These are phyloP conservation scores for Rutstroemia sydowiana DNA, from an alignment of 2,329 filamentous ascomycete species.

Conservation along the genomic window DNA sequence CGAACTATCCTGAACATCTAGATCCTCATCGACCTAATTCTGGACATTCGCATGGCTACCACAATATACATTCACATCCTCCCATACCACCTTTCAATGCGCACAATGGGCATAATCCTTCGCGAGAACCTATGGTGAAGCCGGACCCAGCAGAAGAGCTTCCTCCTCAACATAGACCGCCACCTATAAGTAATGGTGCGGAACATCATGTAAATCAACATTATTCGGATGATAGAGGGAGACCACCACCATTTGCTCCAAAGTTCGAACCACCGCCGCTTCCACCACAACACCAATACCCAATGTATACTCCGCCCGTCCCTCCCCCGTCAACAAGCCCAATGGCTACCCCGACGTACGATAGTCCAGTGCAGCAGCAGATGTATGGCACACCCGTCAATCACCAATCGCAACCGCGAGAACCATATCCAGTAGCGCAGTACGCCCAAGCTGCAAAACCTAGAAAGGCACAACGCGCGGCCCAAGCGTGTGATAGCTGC, in stretches of 20 bases:
- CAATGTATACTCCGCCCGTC: slow-evolving; percentile 14
- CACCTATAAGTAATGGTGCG: slow-evolving; percentile 22
- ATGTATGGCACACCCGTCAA: slow-evolving; percentile 18
- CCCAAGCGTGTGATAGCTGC: slow-evolving; percentile 83
- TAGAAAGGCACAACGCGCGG: slow-evolving; percentile 27
- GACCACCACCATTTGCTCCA: slow-evolving; percentile 14
- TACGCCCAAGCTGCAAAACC: slow-evolving; percentile 5
- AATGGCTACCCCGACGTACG: slow-evolving; percentile 20
- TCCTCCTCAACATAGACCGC: slow-evolving; percentile 32
- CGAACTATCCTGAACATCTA: slow-evolving; percentile 22
- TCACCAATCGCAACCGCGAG: slow-evolving; percentile 13
- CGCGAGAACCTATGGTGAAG: slow-evolving; percentile 48
- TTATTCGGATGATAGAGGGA: slow-evolving; percentile 21
- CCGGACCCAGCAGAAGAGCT: slow-evolving; percentile 38
- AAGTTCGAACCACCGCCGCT: slow-evolving; percentile 20
- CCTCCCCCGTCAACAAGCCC: slow-evolving; percentile 23
- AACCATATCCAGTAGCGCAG: slow-evolving; percentile 15
- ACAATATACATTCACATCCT: slow-evolving; percentile 19
- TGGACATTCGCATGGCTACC: slow-evolving; percentile 24
- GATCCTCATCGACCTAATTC: slow-evolving; percentile 25
- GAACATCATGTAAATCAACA: slow-evolving; percentile 24
- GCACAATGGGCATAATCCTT: slow-evolving; percentile 12
- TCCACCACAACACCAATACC: slow-evolving; percentile 16
- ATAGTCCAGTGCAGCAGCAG: neutral
- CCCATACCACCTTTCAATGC: slow-evolving; percentile 31